Percentiles rank a stretch among this genome's conserved stretches.
Conservation (phyloP, 129 eudicot species). For the Helianthus tuberosus region DNA sequence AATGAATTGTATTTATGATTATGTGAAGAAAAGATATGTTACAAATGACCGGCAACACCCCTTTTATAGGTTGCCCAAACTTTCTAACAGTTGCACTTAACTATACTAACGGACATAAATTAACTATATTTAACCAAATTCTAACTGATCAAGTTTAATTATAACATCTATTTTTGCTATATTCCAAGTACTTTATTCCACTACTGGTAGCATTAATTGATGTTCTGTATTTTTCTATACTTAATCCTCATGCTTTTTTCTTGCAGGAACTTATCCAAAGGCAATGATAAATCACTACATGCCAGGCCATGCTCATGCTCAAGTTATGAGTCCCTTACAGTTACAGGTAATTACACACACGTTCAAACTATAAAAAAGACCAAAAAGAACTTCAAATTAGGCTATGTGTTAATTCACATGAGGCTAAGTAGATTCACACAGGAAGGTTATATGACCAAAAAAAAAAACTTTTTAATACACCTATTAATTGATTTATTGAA, state of each 20-base stretch:
- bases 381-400: not conserved
- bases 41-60: no score
- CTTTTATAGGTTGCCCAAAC: no score
- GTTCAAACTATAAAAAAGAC: not conserved
- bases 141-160: no score
- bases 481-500: not conserved
- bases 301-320: conserved; percentile 19
- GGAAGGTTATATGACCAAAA: not conserved
- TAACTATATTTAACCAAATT: no score
- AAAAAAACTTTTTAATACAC: not conserved
- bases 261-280: conserved; percentile 15
- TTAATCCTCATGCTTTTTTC: not conserved
- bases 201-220: not conserved
- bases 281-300: not conserved
- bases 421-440: not conserved
- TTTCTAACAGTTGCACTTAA: no score
- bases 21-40: no score
- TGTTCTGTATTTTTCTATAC: not conserved
- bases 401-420: not conserved
- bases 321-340: conserved; percentile 28
- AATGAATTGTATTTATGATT: no score
- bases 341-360: conserved; percentile 15
- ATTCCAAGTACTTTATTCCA: not conserved
- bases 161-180: not conserved
- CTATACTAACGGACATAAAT: no score